Base-by-base conservation (phyloP, 1,139 yeast species). In the Yarrowia galli region DNA sequence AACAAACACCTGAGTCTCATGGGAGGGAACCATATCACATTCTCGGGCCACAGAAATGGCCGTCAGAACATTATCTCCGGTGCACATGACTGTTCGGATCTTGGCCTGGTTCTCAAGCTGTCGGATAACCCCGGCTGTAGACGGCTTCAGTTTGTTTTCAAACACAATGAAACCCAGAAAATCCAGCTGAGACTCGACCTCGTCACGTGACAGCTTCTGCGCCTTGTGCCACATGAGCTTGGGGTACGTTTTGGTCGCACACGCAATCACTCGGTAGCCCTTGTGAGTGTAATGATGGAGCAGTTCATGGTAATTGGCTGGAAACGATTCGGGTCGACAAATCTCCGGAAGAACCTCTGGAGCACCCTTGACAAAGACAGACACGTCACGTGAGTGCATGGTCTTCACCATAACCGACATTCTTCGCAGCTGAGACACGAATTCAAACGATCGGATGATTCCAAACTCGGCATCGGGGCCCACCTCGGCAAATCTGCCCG, bases 221-320 rank as follows among this genome's bases (percentile, higher is more conserved):
- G 71, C 69, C 68, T 72, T 69, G 79, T 65, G 78, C 71, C 56
- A 79, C 74, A 49, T 72, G 67, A 82, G 76, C 67, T 79, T 80
- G 42, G 79, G 79, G 69, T 85, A 73, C 3, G 76, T 75, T 73
- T 89, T 91, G 64, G 89, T 85, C 0, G 97, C 98, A 78, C 97
- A 89, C 0, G 98, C 98, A 78, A 95, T 95, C 1, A 95, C 98
- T 76, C 99, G 86, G 75, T 87, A 92, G 0, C 99, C 99, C 67
- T 88, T 86, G 75, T 92, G 98, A 0, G 99, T 95, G 76, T 95
- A 96, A 69, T 88, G 84, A 73, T 91, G 89, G 51, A 96, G 81
- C 25, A 90, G 76, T 53, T 89, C 90, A 32, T 89, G 89, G 76
- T 85, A 96, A 74, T 92, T 85, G 1, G 77, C 75, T 0, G 99